Conservation (phyloP, 352 stramenopile species). For the Pythium utonaiense region DNA sequence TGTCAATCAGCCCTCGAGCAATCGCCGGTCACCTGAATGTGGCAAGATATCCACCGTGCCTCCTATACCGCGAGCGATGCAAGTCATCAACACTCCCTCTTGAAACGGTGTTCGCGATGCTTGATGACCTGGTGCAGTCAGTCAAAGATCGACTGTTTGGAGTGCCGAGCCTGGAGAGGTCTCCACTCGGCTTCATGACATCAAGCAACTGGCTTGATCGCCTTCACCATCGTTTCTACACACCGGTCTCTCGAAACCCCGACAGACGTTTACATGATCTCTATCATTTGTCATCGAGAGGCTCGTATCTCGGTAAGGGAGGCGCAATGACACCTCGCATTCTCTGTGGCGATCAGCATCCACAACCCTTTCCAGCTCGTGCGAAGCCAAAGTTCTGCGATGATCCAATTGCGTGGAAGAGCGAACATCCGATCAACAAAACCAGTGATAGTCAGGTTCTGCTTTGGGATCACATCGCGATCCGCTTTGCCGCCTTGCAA, state of each 20-base stretch:
- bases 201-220: slow-evolving; percentile 34
- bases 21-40: slow-evolving; percentile 10
- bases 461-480: slow-evolving; percentile 14
- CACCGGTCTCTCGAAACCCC: background rate
- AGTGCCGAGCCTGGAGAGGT: background rate
- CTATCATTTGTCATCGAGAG: slow-evolving; percentile 2
- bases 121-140: slow-evolving; percentile 29
- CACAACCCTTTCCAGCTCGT: background rate
- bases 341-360: background rate
- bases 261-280: slow-evolving; percentile 1
- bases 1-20: slow-evolving; percentile 15
- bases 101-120: slow-evolving; percentile 29
- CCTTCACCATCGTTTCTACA: slow-evolving; percentile 26
- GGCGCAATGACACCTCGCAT: background rate
- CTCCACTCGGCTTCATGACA: slow-evolving; percentile 10
- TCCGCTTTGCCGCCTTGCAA: slow-evolving; percentile 4
- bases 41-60: slow-evolving; percentile 24
- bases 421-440: slow-evolving; percentile 1
- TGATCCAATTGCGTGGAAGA: background rate
- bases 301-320: background rate
- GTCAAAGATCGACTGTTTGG: slow-evolving; percentile 6
- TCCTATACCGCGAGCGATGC: slow-evolving; percentile 25
- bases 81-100: slow-evolving; percentile 17
- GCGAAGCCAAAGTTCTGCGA: slow-evolving; percentile 7
- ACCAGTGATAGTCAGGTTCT: background rate